Percentiles rank a stretch among this genome's conserved stretches.
phyloP scores from a whole-genome alignment of 352 stramenopile genomes.

The Pythium myriotylum region DNA sequence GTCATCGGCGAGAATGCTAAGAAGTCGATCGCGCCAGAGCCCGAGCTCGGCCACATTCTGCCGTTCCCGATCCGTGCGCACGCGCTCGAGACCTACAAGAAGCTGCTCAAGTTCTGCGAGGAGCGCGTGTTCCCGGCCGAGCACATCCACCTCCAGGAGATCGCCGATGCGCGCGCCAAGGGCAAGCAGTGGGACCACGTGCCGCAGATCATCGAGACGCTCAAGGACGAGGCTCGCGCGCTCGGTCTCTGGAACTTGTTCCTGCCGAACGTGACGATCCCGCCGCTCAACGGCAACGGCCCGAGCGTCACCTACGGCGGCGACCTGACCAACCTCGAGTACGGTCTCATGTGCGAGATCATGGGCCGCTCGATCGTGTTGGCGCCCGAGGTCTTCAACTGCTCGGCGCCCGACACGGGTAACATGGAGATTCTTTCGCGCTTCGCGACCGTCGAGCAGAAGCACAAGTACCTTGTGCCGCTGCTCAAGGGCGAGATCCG shows the following conservation, averaged over 20 bases:
- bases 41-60: conserved; percentile 54
- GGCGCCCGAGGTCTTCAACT: conserved; percentile 96
- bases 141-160: conserved; percentile 78
- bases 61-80: conserved; percentile 79
- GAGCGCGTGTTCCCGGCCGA: conserved; percentile 91
- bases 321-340: conserved; percentile 91
- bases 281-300: conserved; percentile 42
- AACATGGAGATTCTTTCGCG: conserved; percentile 99
- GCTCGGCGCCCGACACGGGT: conserved; percentile 95
- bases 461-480: conserved; percentile 92
- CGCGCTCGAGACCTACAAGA: conserved; percentile 79
- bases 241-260: conserved; percentile 98
- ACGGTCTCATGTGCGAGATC: conserved; percentile 95
- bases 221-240: conserved; percentile 91
- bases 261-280: conserved; percentile 67
- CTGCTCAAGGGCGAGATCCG: conserved; percentile 93
- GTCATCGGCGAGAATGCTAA: conserved; percentile 36
- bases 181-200: conserved; percentile 80
- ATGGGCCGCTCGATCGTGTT: conserved; percentile 92
- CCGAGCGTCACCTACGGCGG: conserved; percentile 62
- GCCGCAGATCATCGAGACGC: conserved; percentile 85
- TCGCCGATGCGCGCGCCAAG: conserved; percentile 50
- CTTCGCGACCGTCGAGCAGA: conserved; percentile 92
- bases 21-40: conserved; percentile 46
- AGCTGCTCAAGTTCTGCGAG: conserved; percentile 88